Percentiles rank a stretch among this genome's conserved stretches.
These are phyloP conservation scores for Endothia cerciana DNA, from an alignment of 2,329 filamentous ascomycete species.

Conservation along the genomic window DNA sequence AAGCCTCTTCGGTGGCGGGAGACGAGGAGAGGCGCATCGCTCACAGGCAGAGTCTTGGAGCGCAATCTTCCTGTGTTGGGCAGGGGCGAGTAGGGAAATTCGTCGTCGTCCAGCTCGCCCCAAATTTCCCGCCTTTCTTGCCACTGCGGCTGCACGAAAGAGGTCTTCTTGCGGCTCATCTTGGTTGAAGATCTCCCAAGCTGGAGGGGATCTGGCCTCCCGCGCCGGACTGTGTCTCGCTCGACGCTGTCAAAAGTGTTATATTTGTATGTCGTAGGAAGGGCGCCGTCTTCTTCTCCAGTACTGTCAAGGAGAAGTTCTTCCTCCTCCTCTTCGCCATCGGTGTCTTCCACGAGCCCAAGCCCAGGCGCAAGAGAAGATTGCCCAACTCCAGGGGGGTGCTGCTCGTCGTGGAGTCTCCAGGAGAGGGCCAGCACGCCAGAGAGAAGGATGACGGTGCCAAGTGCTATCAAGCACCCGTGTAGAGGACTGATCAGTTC, in stretches of 20 bases:
- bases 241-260: constrained; percentile 50
- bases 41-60: constrained; percentile 52
- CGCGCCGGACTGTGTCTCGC: constrained; percentile 34
- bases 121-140: constrained; percentile 80
- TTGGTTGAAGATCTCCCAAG: constrained; percentile 14
- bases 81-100: constrained; percentile 46
- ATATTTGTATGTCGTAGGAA: constrained; percentile 45
- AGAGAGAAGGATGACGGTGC: constrained; percentile 81
- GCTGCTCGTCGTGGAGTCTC: constrained; percentile 82
- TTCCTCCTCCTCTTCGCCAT: constrained; percentile 66
- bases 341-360: constrained; percentile 74
- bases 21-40: constrained; percentile 43
- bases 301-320: constrained; percentile 56
- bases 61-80: constrained; percentile 43
- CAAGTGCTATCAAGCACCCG: constrained; percentile 81
- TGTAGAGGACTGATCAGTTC: constrained; percentile 76
- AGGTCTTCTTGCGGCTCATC: constrained; percentile 18
- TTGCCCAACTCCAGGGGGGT: constrained; percentile 61
- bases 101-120: constrained; percentile 82
- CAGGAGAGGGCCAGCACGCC: constrained; percentile 93
- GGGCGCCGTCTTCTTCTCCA: constrained; percentile 45
- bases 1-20: constrained; percentile 39
- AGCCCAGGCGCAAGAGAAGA: constrained; percentile 81
- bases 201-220: constrained; percentile 35
- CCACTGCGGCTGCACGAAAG: constrained; percentile 45